Percentiles rank a stretch among this genome's conserved stretches.
These are phyloP conservation scores for Furcasterigmium sp. DNA, from an alignment of 2,329 filamentous ascomycete species.

Conservation along the genomic window DNA sequence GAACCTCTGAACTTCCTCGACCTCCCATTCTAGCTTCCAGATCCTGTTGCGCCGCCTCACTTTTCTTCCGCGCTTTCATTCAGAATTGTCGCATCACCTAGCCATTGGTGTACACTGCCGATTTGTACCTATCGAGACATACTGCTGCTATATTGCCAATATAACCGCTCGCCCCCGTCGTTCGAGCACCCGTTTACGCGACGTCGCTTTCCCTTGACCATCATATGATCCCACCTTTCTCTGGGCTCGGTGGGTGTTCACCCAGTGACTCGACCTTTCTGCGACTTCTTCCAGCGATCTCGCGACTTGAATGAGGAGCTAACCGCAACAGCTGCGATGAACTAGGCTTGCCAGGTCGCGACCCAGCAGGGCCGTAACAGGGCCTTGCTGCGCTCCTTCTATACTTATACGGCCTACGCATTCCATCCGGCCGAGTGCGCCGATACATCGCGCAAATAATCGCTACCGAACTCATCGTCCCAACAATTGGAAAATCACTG, in stretches of 20 bases:
- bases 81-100: neutral
- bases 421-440: no score
- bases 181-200: no score
- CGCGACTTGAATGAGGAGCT: neutral
- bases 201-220: no score
- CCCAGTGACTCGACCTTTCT: neutral
- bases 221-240: neutral
- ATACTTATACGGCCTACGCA: no score
- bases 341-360: slow-evolving; percentile 25
- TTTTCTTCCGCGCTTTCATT: neutral
- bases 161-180: no score
- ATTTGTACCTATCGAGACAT: no score
- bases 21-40: neutral
- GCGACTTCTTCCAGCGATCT: neutral
- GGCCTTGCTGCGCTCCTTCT: slow-evolving; percentile 5
- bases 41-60: neutral
- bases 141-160: no score
- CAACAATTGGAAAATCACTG: slow-evolving; percentile 24
- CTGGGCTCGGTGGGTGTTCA: neutral
- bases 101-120: no score
- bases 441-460: no score
- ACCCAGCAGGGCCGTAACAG: slow-evolving; percentile 23
- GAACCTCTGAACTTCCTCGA: no score
- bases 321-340: slow-evolving; percentile 21
- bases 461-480: no score